Evolutionary conservation across 2,329 filamentous ascomycete genomes (phyloP).

Genomic region (Orbilia quercus): DNA sequence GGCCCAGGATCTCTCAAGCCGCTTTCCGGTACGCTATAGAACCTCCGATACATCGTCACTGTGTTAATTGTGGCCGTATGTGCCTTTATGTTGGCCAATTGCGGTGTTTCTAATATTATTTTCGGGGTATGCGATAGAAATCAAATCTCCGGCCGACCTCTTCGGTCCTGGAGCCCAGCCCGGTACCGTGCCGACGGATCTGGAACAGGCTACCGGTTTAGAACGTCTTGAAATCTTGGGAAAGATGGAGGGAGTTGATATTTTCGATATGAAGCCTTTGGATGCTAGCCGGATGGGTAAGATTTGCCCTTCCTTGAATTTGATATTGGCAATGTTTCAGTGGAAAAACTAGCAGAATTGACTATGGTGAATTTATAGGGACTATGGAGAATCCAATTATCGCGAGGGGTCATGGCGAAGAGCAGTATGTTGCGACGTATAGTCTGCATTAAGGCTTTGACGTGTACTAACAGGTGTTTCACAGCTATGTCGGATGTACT

Average conservation of each 20-base stretch:
- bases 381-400: conserved; percentile 90
- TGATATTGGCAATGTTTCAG: conserved; percentile 24
- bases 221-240: conserved; percentile 98
- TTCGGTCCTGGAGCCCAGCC: conserved; percentile 81
- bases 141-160: conserved; percentile 84
- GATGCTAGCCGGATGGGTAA: conserved; percentile 87
- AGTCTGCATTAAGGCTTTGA: background rate
- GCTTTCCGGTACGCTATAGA: conserved; percentile 30
- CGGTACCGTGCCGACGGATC: conserved; percentile 89
- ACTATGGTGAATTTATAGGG: conserved; percentile 67
- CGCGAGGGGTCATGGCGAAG: conserved; percentile 90
- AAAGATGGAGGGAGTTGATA: conserved; percentile 98
- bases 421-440: conserved; percentile 77
- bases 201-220: conserved; percentile 95
- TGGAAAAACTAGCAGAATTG: background rate
- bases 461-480: background rate
- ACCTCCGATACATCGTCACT: conserved; percentile 18
- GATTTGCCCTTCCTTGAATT: background rate
- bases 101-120: background rate
- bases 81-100: too few relatives aligned
- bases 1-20: conserved; percentile 31
- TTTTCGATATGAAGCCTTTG: conserved; percentile 98
- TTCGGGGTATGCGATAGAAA: conserved; percentile 70
- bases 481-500: conserved; percentile 77
- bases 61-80: background rate